Base-by-base conservation (phyloP, 2,329 filamentous ascomycete genomes). In the Stagonosporopsis tanaceti region DNA sequence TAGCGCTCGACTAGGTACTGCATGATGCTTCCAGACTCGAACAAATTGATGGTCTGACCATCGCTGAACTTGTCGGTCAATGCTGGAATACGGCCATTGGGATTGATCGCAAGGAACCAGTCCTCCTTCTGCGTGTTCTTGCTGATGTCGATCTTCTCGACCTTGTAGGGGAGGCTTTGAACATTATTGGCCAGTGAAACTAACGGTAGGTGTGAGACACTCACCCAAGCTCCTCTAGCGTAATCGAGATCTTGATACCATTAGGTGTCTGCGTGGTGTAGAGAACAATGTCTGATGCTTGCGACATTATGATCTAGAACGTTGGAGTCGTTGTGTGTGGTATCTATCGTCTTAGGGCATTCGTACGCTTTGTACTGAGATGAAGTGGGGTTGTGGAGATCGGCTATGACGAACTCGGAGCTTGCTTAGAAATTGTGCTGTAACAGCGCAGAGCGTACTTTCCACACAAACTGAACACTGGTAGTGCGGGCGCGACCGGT, bases 51-150 rank as follows among this genome's bases (percentile, higher is more conserved):
- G 32, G 81, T 80, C 74, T 89, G 80, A 65, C 91, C 91, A 74
- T 95, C 88, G 5, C 82, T 81, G 74, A 91, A 89, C 6, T 83
- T 69, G 77, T 97, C 93, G 7, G 91, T 95, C 47, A 97, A 70
- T 55, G 93, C 93, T 4, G 93, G 93, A 68, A 97, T 96, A 65
- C 93, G 90, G 63, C 93, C 93, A 75, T 97, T 97, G 62, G 93
- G 93, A 78, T 97, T 97, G 79, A 97, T 96, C 50, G 88, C 87
- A 27, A 96, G 84, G 78, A 94, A 97, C 92, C 91, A 96, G 15
- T 86, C 86, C 76, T 94, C 85, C 68, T 95, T 96, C 69, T 96
- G 92, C n/a, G 81, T 84, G 74, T 92, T 90, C 62, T 90, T 90
- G 61, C 76, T 80, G 57, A 96, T 84, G n/a, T 90, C 84, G 68